Conservation (phyloP, 257 asterid species). For the Solanum sejunctum region DNA sequence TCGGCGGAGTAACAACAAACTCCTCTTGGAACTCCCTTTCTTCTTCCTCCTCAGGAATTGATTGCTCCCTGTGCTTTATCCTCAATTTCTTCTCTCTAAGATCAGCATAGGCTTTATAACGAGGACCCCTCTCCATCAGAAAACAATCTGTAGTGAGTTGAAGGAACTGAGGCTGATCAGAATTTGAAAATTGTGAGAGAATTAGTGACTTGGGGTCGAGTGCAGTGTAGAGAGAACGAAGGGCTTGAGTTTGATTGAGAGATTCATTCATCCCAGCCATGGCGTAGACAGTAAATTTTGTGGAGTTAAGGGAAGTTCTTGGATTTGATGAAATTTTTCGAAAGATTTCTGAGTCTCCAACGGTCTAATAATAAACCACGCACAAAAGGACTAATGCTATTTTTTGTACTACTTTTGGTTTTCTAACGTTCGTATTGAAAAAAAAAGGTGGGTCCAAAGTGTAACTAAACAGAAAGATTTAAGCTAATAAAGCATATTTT, state of each 20-base stretch:
- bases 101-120: slow-evolving; percentile 67
- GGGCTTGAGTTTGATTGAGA: slow-evolving; percentile 17
- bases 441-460: slow-evolving; percentile 26
- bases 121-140: slow-evolving; percentile 63
- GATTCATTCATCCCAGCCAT: slow-evolving; percentile 48
- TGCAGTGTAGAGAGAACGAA: slow-evolving; percentile 27
- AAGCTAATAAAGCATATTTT: neutral
- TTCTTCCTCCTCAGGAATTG: slow-evolving; percentile 5
- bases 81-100: slow-evolving; percentile 55
- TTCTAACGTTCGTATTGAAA: slow-evolving; percentile 48
- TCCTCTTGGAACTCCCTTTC: neutral
- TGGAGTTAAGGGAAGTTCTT: neutral
- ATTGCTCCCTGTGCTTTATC: slow-evolving; percentile 16
- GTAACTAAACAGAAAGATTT: neutral
- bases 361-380: slow-evolving; percentile 45
- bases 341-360: slow-evolving; percentile 26
- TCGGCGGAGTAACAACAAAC: slow-evolving; percentile 43
- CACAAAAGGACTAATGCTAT: neutral
- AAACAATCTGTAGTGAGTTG: slow-evolving; percentile 38
- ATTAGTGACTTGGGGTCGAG: slow-evolving; percentile 50
- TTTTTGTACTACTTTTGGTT: neutral
- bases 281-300: neutral
- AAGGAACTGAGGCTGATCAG: slow-evolving; percentile 35
- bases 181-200: slow-evolving; percentile 50
- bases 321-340: neutral